Evolutionary conservation across 1,284 basidiomycete genomes (phyloP), one percentile per base, ranked within the genome.

Genomic region (Flammula alnicola): DNA sequence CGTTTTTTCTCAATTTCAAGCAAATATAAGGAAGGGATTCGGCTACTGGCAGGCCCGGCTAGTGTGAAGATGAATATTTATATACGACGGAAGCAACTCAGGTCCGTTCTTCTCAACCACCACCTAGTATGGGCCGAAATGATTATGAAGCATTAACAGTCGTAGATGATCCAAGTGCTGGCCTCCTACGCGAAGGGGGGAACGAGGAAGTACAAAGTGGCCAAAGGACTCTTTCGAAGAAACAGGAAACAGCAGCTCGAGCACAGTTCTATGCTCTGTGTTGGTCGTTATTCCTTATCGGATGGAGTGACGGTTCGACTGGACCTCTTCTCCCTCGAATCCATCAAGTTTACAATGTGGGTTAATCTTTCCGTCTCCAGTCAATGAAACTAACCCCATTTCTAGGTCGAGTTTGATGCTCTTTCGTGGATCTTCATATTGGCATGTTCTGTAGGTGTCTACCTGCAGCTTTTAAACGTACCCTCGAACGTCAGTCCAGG

Each of bases 251-350:
- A 19, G 33, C 35, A 3, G 49, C 47, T 12, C 37, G 49, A 5
- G 53, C 68, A 23, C 69, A 74, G 37, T 66, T 71, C 38, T 25
- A 57, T 25, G 56, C 70, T 9, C 47, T 70, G 11, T 72, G 67
- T 47, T 68, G 60, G 47, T 58, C 55, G 25, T 41, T 72, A 10
- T 77, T 79, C 56, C 58, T 79, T 7, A 71, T 74, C 27, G 80
- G 81, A n/a, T 82, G 80, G 80, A 82, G 79, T 54, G 80, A 82
- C 60, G 80, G 76, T 12, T 71, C 76, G 4, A 72, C 71, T 10
- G 80, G 82, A 5, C 80, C 81, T 10, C 65, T 83, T 23, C 64
- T 84, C 1, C 81, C 79, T 9, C 68, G 72, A 11, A 81, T 86
- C 37, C 81, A 82, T 56, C 59, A 64, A 7, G 68, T 74, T 40